A percentile compares a stretch with the other conserved stretches of the same genome.
Conservation (phyloP, 2,329 filamentous ascomycete species). For the Diaporthe citriasiana region DNA sequence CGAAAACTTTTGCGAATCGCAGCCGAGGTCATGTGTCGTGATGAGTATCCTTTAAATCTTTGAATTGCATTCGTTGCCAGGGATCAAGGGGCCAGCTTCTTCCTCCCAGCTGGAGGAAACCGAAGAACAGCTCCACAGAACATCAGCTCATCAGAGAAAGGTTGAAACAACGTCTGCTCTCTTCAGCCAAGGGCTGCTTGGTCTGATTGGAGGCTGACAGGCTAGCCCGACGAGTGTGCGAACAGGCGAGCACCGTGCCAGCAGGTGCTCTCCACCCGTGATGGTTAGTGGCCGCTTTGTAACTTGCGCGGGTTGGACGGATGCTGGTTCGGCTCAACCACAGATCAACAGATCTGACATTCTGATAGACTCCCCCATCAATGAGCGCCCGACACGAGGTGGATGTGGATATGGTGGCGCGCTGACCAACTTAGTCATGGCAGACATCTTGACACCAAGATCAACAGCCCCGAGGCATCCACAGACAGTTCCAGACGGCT, state of each 20-base stretch:
- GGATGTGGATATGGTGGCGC: slow-evolving; percentile 14
- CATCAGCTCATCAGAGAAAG: slow-evolving; percentile 32
- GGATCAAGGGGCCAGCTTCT: slow-evolving; percentile 13
- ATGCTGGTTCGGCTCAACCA: neutral
- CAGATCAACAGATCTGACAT: slow-evolving; percentile 29
- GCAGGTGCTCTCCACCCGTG: no score
- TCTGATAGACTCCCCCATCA: slow-evolving; percentile 24
- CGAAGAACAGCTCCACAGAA: slow-evolving; percentile 32
- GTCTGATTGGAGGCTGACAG: neutral
- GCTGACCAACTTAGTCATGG: slow-evolving; percentile 29
- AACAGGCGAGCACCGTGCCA: slow-evolving; percentile 11
- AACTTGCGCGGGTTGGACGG: neutral
- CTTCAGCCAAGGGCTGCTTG: neutral
- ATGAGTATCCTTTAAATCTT: slow-evolving; percentile 14
- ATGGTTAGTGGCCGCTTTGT: neutral
- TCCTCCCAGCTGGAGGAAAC: slow-evolving; percentile 19
- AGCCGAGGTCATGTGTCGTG: slow-evolving; percentile 29
- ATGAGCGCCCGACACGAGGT: slow-evolving; percentile 26
- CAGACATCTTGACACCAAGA: slow-evolving; percentile 28
- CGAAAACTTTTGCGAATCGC: slow-evolving; percentile 9
- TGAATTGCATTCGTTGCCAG: neutral
- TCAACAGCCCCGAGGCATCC: slow-evolving; percentile 22
- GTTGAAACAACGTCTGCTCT: slow-evolving; percentile 24
- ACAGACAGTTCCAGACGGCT: slow-evolving; percentile 17
- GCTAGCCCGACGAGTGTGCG: neutral